phyloP scores from a whole-genome alignment of 805 yeast genomes.

The Candida xyloterini region DNA sequence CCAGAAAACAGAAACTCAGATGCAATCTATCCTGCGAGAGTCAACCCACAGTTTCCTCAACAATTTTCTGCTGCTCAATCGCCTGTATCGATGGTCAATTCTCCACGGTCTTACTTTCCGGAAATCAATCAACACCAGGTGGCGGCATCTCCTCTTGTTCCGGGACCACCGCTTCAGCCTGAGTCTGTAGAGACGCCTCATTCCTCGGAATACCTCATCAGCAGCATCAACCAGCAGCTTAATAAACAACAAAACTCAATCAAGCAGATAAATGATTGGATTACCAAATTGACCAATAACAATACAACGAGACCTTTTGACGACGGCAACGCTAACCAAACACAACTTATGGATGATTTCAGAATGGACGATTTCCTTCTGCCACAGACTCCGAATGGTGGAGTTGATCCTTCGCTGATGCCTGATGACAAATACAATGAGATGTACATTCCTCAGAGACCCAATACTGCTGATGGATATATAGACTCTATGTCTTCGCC shows the following conservation, averaged over 20 bases:
- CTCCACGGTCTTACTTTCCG: conserved; percentile 31
- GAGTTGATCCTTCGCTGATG: conserved; percentile 13
- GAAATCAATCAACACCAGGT: conserved; percentile 20
- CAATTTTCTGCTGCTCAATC: conserved; percentile 7
- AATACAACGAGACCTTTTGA: conserved; percentile 11
- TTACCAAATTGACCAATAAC: conserved; percentile 34
- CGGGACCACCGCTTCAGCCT: conserved; percentile 10
- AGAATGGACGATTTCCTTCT: conserved; percentile 33
- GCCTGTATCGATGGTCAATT: conserved; percentile 18
- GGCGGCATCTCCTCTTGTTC: conserved; percentile 13
- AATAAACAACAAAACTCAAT: conserved; percentile 49
- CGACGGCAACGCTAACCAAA: conserved; percentile 10
- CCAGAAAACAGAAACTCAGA: conserved; percentile 30
- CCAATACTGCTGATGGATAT: conserved; percentile 1
- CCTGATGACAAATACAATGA: conserved; percentile 12
- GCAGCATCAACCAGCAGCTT: conserved; percentile 46
- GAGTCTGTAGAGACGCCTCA: conserved; percentile 10
- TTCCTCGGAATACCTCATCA: conserved; percentile 27
- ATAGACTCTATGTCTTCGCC: conserved; percentile 5
- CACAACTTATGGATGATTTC: conserved; percentile 32
- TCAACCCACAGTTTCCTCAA: conserved; percentile 3
- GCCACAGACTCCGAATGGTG: conserved; percentile 29
- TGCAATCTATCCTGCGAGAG: conserved; percentile 2
- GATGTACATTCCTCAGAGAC: conserved; percentile 6
- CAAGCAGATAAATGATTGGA: conserved; percentile 57